Base-by-base conservation (phyloP, 176 grass and related monocot species). In the Elymus sibiricus region DNA sequence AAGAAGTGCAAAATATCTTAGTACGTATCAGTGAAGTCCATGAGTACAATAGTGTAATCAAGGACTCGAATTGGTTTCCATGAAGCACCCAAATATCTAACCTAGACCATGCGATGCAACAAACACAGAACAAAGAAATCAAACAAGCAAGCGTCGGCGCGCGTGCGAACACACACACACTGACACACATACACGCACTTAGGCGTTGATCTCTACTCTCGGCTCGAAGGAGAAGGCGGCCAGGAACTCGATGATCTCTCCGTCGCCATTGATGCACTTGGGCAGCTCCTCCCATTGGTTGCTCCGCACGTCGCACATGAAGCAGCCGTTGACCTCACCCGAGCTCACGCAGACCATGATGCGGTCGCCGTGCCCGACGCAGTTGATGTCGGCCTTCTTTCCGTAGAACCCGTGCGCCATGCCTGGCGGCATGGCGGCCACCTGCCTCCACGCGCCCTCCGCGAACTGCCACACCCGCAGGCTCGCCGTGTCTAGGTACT, bases 171-270 rank as follows among this genome's bases (percentile, higher is more conserved):
- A 46, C 11, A 47, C 6, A 8, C 42, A 14, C n/a, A 13, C n/a
- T 12, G 59, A 13, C 22, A 15, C 34, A 22, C 16, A 7, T 31
- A 37, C 64, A 34, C 29, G 8, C 29, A 40, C 43, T 76, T 76
- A 76, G 9, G 87, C 79, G 79, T 66, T 22, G 29, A 86, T 86
- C 69, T 94, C 92, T 21, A 91, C 12, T 84, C 92, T 94, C 49
- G 92, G 92, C 79, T 94, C 92, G 32, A 91, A 94, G 34, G 86
- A 83, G 83, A 94, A 89, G 70, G 89, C 86, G 64, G 86, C 85
- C 38, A 89, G 64, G 79, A 89, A 94, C 42, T 89, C 92, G 77
- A 81, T 89, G 74, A 49, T 62, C 69, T 78, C 79, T 5, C 89
- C 83, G 76, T 83, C 71, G 67, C 76, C 46, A 21, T 83, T 83